Base-by-base conservation (phyloP, 176 grass and related monocot genomes). In the Oryza meyeriana region DNA sequence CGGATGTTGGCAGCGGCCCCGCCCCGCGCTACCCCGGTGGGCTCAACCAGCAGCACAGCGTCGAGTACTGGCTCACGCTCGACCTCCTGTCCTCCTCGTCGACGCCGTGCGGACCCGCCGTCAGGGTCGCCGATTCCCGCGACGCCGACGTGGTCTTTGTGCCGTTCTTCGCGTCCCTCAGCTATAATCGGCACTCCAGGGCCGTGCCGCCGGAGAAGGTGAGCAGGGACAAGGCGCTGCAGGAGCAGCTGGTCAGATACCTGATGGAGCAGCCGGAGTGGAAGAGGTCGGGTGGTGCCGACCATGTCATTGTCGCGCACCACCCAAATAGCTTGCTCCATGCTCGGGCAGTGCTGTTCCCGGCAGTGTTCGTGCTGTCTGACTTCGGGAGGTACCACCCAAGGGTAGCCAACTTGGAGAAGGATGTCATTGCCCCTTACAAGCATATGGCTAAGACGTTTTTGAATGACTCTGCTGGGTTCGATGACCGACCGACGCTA, bases 11-110 rank as follows among this genome's bases (percentile, higher is more conserved):
- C 0, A 14, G 8, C 61, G 81, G 58, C 80, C 76, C 86, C 55
- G 76, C 88, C 20, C 88, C 88, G 28, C 79, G 77, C 36, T 95
- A 95, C 84, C 95, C 95, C 3, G 95, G 92, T 0, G 92, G 92
- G 4, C 90, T 98, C 78, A 98, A 98, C 79, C 92, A 93, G 64
- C 95, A 95, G 69, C 95, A 98, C 81, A 94, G 90, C 87, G 92
- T 98, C 47, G 95, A 89, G 81, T 98, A 95, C 79, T 95, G 95
- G 95, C 90, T 98, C 10, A 91, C 95, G 11, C 86, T 98, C 33
- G 90, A 94, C 75, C 88, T 98, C 84, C 87, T 98, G 0, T 91
- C 90, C 22, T 88, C 80, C 20, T 84, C 64, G 24, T 71, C 36
- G 2, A 36, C 69, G 6, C 28, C 32, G 66, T 81, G 78, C 82